Percentiles rank a stretch among this genome's conserved stretches.
phyloP scores from a whole-genome alignment of 2,329 filamentous ascomycete species.

The Clonostachys chloroleuca region DNA sequence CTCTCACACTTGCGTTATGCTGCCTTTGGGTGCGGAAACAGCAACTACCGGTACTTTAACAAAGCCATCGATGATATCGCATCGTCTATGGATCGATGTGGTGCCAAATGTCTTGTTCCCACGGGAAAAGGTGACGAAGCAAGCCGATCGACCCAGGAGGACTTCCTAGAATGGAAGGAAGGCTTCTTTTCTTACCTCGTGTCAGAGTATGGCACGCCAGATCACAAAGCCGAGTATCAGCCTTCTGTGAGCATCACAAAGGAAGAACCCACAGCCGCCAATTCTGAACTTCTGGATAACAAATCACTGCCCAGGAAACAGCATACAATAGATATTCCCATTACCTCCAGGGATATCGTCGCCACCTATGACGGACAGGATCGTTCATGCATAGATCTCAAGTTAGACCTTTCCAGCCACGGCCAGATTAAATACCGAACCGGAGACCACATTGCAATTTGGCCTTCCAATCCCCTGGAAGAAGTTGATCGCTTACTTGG shows the following conservation, averaged over 20 bases:
- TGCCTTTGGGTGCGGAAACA: conserved; percentile 94
- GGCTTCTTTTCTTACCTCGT: background rate
- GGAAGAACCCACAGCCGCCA: background rate
- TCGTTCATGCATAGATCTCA: conserved; percentile 6
- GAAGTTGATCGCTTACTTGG: conserved; percentile 23
- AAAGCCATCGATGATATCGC: conserved; percentile 55
- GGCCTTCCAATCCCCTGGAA: conserved; percentile 26
- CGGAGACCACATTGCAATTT: conserved; percentile 34
- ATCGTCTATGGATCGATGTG: background rate
- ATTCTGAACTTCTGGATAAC: background rate
- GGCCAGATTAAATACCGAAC: conserved; percentile 26
- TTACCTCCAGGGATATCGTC: background rate
- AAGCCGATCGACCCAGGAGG: conserved; percentile 1
- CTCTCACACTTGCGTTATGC: conserved; percentile 72
- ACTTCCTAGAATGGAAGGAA: conserved; percentile 2
- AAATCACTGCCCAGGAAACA: background rate
- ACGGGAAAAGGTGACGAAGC: conserved; percentile 1
- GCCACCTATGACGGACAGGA: background rate
- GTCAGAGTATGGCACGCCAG: background rate
- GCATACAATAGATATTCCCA: background rate
- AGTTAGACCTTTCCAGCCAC: conserved; percentile 23
- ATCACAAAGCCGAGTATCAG: background rate
- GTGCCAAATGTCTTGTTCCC: background rate
- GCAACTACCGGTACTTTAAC: conserved; percentile 99
- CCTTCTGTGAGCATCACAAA: background rate